phyloP scores from a whole-genome alignment of 225 moss, liverwort and hornwort genomes.

The Pseudisothecium myosuroides region DNA sequence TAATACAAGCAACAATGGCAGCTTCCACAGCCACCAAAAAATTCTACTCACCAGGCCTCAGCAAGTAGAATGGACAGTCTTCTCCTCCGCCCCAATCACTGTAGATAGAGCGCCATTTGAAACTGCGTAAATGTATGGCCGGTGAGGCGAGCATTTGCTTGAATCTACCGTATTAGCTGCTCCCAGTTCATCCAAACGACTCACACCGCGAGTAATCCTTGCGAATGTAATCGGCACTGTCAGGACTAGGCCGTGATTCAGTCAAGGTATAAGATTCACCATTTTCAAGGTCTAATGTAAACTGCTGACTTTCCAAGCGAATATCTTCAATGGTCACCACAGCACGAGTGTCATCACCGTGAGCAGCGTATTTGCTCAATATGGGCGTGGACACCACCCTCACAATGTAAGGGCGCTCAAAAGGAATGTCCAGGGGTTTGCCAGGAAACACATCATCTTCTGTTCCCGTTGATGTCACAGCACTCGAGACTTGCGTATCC shows the following conservation, averaged over 20 bases:
- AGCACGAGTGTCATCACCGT: constrained; percentile 15
- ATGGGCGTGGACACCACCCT: constrained; percentile 41
- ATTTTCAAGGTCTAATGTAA: constrained; percentile 4
- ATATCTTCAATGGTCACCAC: constrained; percentile 42
- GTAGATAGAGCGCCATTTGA: background rate
- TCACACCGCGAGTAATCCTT: constrained; percentile 9
- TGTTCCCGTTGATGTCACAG: background rate
- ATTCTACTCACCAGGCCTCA: constrained; percentile 2
- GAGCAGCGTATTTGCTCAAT: background rate
- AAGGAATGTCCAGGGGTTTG: background rate
- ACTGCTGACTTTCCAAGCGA: constrained; percentile 17
- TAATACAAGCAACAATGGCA: constrained; percentile 20
- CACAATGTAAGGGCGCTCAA: constrained; percentile 17
- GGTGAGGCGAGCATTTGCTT: background rate
- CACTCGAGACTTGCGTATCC: constrained; percentile 11
- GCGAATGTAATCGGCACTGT: background rate
- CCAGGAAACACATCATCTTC: constrained; percentile 15
- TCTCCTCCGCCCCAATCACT: background rate
- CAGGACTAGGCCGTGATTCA: background rate
- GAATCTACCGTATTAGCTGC: background rate
- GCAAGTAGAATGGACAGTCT: background rate
- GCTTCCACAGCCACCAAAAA: constrained; percentile 1
- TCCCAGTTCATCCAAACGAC: constrained; percentile 9
- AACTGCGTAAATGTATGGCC: background rate
- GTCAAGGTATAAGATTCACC: background rate